These are phyloP conservation scores for Mycena olivaceomarginata DNA, from an alignment of 768 basidiomycete genomes.

Conservation along the genomic window DNA sequence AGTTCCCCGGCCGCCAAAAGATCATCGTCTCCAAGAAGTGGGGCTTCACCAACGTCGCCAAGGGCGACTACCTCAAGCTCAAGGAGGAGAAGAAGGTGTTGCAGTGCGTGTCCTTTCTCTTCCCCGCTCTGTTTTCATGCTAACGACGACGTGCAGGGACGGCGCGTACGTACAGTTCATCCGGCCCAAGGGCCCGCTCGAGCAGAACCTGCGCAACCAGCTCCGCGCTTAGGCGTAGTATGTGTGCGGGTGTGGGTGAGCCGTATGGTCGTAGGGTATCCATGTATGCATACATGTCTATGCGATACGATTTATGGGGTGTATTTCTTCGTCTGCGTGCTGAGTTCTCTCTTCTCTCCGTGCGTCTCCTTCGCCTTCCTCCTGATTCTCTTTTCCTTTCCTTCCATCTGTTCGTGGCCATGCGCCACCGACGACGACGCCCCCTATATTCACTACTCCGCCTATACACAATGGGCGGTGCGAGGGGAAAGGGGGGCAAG, in stretches of 20 bases:
- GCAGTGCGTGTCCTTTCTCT: constrained; percentile 66
- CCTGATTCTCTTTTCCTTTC: neutral
- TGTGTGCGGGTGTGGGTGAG: neutral
- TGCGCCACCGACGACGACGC: constrained; percentile 50
- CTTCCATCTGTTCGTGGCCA: neutral
- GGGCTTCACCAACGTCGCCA: constrained; percentile 97
- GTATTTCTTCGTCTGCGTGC: constrained; percentile 4
- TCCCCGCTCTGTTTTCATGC: neutral
- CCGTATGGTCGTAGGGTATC: neutral
- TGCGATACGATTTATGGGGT: constrained; percentile 32
- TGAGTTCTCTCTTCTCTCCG: neutral
- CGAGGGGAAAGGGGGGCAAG: constrained; percentile 92
- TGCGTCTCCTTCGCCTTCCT: neutral
- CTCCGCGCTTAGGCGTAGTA: constrained; percentile 75
- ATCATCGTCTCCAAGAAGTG: constrained; percentile 98
- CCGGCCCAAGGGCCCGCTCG: constrained; percentile 89
- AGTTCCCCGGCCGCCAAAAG: constrained; percentile 99
- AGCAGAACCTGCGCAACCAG: constrained; percentile 90
- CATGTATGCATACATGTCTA: neutral
- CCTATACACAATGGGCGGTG: constrained; percentile 69
- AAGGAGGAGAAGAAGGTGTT: constrained; percentile 94
- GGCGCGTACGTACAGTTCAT: constrained; percentile 98
- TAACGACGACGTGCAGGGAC: constrained; percentile 71
- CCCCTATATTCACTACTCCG: constrained; percentile 86
- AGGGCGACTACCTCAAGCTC: constrained; percentile 91